Base-by-base conservation (phyloP, 139 green algal species). In the Penium margaritaceum region DNA sequence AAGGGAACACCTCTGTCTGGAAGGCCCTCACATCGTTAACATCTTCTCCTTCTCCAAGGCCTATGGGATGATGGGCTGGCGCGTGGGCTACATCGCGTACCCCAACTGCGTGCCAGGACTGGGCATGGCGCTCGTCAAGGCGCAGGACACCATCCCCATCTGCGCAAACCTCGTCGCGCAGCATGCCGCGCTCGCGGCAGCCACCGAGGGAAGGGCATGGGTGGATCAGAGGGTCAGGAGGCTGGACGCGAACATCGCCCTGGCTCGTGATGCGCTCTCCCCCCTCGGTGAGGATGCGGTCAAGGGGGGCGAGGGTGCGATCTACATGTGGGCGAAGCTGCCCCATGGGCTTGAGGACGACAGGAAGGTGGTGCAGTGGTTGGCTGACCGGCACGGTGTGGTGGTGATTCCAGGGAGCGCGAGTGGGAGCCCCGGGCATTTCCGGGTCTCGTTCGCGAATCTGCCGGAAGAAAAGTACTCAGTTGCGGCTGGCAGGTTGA, bases 71-170 rank as follows among this genome's bases (percentile, higher is more conserved):
- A 85, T 86, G 81, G 81, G 81, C 19, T 86, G 81, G 80, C 75
- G 87, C 9, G 74, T 92, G 36, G 90, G 90, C 21, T 95, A 95
- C 82, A 80, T 80, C 24, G 64, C 74, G 1, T 80, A 80, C 46
- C 62, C 74, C 9, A 60, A 43, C 5, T 34, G 15, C 27, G 21
- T 37, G 19, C 61, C 61, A 12, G 38, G 65, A 0, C 66, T 84
- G 2, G 53, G 51, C 47, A 34, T 63, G 17, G 33, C 89, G 71
- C 70, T 96, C n/a, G 51, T 88, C 6, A 95, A 95, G 72, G 85
- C 87, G 29, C 92, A 97, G 81, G 92, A 97, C 85, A 95, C 92
- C 2, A 88, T 96, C 35, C 84, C 87, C 39, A 92, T 97, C 74
- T 97, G 92, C 80, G 62, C 90, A 1, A 79, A 85, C 0, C 84